A percentile compares a stretch with the other conserved stretches of the same genome.
phyloP scores from a whole-genome alignment of 805 yeast species.

The Ogataea corticis region DNA sequence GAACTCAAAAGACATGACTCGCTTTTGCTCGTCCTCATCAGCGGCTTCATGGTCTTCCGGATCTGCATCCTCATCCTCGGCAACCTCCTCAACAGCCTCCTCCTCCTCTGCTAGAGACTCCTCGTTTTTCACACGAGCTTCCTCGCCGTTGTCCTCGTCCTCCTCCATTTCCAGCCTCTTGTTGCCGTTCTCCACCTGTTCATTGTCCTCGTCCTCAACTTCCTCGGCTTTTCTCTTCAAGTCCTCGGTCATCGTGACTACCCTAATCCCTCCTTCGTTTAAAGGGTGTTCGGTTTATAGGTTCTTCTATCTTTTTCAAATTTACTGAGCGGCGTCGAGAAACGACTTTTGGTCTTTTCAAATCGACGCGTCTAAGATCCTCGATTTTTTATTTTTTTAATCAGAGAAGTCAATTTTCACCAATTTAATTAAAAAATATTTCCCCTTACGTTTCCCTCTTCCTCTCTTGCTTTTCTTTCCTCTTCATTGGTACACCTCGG shows the following conservation, averaged over 20 bases:
- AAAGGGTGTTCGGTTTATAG: no score
- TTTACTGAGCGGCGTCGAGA: no score
- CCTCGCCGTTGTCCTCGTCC: conserved; percentile 12
- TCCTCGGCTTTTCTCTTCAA: conserved; percentile 3
- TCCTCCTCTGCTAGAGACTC: conserved; percentile 12
- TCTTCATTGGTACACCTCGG: no score
- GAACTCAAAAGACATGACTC: conserved; percentile 51
- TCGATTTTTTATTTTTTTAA: no score
- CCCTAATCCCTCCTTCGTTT: neutral
- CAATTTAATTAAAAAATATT: no score
- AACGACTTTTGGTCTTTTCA: no score
- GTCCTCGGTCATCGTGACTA: conserved; percentile 2
- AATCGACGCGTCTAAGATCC: no score
- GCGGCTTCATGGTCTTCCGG: conserved; percentile 34
- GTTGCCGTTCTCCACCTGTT: conserved; percentile 4
- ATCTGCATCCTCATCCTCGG: conserved; percentile 28
- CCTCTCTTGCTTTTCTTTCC: no score
- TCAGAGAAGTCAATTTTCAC: no score
- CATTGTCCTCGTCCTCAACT: conserved; percentile 23
- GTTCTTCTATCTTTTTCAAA: no score
- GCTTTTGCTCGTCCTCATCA: conserved; percentile 43
- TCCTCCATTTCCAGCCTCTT: conserved; percentile 18
- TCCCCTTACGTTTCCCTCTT: no score
- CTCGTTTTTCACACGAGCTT: conserved; percentile 7
- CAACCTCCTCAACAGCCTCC: conserved; percentile 17